Conservation (phyloP, 2,329 filamentous ascomycete species). For the Ophiostoma populinum region DNA sequence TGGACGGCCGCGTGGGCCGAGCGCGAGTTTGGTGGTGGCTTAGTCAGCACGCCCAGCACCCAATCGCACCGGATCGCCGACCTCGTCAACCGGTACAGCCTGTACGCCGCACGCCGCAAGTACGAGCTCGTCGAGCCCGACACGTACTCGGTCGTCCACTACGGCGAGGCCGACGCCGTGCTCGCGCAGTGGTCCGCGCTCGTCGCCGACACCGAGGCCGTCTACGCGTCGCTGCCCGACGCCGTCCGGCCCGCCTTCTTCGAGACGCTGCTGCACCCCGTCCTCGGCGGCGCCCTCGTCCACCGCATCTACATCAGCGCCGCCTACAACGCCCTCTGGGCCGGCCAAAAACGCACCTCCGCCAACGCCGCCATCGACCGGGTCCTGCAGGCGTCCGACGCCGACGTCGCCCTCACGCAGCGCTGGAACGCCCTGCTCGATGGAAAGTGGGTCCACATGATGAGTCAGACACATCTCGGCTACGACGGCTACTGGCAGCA, state of each 20-base stretch:
- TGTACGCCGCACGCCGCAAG: constrained; percentile 38
- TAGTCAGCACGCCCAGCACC: constrained; percentile 20
- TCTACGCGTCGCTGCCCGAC: constrained; percentile 36
- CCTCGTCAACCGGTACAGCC: constrained; percentile 37
- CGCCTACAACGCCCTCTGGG: constrained; percentile 34
- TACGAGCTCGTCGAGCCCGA: constrained; percentile 42
- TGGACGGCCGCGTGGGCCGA: constrained; percentile 37
- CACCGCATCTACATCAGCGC: constrained; percentile 34
- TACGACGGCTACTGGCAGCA: constrained; percentile 48
- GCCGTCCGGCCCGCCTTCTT: constrained; percentile 41
- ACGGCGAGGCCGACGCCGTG: constrained; percentile 43
- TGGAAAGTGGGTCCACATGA: constrained; percentile 46
- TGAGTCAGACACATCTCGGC: constrained; percentile 40
- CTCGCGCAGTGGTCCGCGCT: constrained; percentile 37
- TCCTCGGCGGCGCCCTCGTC: constrained; percentile 37
- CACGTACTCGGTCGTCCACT: constrained; percentile 44
- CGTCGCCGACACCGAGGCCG: constrained; percentile 31
- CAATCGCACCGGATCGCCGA: constrained; percentile 29
- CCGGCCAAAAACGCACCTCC: constrained; percentile 34
- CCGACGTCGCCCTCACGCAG: constrained; percentile 36
- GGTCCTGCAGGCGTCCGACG: constrained; percentile 35
- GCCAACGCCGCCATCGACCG: constrained; percentile 35
- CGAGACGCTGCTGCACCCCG: constrained; percentile 43
- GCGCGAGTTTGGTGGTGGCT: constrained; percentile 34
- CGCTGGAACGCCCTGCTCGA: constrained; percentile 39